Evolutionary conservation across 225 moss, liverwort and hornwort genomes (phyloP), one percentile per base, ranked within the genome.

Genomic region (Physcomitrium patens): DNA sequence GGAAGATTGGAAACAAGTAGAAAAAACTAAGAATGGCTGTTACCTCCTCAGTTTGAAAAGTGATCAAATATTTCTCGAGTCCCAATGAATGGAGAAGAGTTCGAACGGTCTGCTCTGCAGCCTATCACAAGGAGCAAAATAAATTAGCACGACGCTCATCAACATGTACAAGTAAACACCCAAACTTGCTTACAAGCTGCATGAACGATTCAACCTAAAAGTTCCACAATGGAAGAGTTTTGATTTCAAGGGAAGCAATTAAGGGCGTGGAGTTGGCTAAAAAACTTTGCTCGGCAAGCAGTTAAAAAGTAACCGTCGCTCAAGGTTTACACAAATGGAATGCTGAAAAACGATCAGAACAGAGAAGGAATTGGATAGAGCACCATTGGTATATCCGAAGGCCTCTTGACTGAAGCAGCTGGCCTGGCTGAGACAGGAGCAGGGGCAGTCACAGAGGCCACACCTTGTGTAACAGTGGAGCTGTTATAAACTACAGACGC

Each of bases 31-130:
- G 67, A 74, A 10, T 19, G 8, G 57, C 41, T 79, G 57, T 28
- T 79, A 97, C 95, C 91, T 99, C 99, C 56, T 99, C 91, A 45
- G 89, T 75, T 81, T 99, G 99, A 54, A 99, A 99, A 15, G 90
- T 83, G 54, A 77, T 75, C 73, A 90, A 66, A 68, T 99, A 99
- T 83, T 99, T 99, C 86, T 93, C 93, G 65, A 99, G 80, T 45
- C 95, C 95, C 81, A 99, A 83, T 28, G 95, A 87, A 72, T 93
- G 91, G 16, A 99, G 81, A 79, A 99, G 89, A 46, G 89, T 83
- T 8, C 84, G 86, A 51, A 99, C 85, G 13, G 89, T 89, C 68
- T 79, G 87, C 75, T 92, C 91, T 78, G 92, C 93, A 74, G 64
- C 66, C 97, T 99, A 80, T 81, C 69, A 78, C 22, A 70, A 68